Evolutionary conservation across 2,329 filamentous ascomycete species (phyloP), one percentile per base, ranked within the genome.

Genomic region (Immersiporthe knoxdaviesiana): DNA sequence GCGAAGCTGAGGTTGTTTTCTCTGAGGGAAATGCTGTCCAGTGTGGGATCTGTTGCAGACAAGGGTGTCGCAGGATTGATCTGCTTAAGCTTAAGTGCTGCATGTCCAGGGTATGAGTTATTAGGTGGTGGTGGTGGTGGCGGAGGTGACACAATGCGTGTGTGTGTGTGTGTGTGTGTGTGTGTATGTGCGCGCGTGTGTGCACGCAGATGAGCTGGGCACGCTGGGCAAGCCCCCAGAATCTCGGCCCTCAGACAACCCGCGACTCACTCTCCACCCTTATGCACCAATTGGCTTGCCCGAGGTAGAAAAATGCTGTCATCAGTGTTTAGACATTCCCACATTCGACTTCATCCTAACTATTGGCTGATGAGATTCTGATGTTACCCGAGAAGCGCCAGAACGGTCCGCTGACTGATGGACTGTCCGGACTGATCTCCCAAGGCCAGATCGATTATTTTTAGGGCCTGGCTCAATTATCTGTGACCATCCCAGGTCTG

Each of bases 361-460:
- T 59, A 68, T 32, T 69, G 58, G 52, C 54, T 59, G n/a, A 47
- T 21, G 30, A 32, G 16, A 32, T 39, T 50, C 59, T 66, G 50
- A 58, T 65, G 63, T 58, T 37, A 61, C 47, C 54, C 24, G 39
- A 21, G 11, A 56, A 59, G 66, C 50, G 27, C 37, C 47, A 58
- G 41, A 61, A 32, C 30, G 56, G 37, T 18, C 52, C 7, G 44
- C 44, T 47, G 44, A 35, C 50, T n/a, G 35, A 59, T n/a, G 44
- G n/a, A 32, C 47, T 18, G 27, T 63, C 63, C 61, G 30, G 68
- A 52, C 58, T 63, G 63, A 60, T 63, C 39, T 50, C 63, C 58
- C 21, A 47, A 59, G 63, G 32, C 41, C 32, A 39, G 54, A 11
- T 63, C 30, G n/a, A 54, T 63, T 70, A 68, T 68, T 70, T 60